Conservation (phyloP, 495 filamentous ascomycete species). For the Penicillium canariense region DNA sequence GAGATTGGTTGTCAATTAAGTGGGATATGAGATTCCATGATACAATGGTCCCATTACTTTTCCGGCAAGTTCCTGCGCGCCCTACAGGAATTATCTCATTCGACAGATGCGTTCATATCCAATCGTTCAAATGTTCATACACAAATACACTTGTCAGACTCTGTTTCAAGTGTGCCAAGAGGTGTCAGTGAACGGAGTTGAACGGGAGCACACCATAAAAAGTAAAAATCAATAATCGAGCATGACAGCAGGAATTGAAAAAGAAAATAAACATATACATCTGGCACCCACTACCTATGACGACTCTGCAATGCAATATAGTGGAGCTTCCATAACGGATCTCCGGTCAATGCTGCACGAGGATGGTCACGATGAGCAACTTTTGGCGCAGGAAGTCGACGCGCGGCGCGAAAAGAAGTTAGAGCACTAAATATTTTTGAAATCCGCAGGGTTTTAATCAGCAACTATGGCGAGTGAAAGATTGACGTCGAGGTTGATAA, state of each 20-base stretch:
- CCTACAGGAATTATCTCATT: too few species aligned
- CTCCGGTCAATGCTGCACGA: neutral
- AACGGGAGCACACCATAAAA: too few species aligned
- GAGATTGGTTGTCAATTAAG: too few species aligned
- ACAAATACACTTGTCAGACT: too few species aligned
- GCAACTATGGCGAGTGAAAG: neutral
- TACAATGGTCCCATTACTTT: too few species aligned
- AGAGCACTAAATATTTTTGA: neutral
- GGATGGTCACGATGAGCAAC: neutral
- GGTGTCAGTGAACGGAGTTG: neutral
- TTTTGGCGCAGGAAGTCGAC: too few species aligned
- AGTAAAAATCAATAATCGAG: neutral
- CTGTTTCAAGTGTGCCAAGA: too few species aligned
- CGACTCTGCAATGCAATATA: neutral
- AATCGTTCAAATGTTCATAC: too few species aligned
- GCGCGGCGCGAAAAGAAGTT: too few species aligned
- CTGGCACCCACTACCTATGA: neutral
- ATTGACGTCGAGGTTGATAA: neutral
- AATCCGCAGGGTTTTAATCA: neutral
- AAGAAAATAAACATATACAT: neutral
- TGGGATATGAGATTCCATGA: too few species aligned
- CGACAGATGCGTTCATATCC: too few species aligned
- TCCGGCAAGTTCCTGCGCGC: too few species aligned
- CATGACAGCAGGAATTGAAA: neutral
- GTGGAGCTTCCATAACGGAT: neutral